These are phyloP conservation scores for Penicillium occitanis DNA, from an alignment of 2,329 filamentous ascomycete species.

Conservation along the genomic window DNA sequence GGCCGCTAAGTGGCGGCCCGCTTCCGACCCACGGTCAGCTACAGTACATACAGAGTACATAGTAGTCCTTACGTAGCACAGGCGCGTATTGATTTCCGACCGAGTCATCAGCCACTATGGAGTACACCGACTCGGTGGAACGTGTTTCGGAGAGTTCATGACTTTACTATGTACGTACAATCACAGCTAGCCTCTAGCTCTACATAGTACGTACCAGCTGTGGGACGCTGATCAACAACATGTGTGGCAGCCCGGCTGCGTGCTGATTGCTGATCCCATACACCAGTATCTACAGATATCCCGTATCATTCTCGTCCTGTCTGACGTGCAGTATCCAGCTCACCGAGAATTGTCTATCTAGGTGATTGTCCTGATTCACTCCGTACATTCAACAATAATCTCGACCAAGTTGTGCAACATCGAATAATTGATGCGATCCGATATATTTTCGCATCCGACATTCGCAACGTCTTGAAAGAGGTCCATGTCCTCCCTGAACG, in stretches of 20 bases:
- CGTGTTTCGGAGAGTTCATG: not conserved
- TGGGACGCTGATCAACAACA: not conserved
- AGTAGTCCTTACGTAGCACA: not conserved
- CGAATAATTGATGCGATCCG: not conserved
- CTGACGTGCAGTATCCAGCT: not conserved
- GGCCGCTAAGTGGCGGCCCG: not conserved
- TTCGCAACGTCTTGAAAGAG: not conserved
- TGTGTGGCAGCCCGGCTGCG: not conserved
- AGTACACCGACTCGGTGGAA: not conserved
- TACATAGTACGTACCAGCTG: not conserved
- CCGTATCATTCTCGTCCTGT: slow-evolving; percentile 5
- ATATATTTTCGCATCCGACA: slow-evolving; percentile 13
- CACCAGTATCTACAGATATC: not conserved
- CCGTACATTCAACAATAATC: not conserved
- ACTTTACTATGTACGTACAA: not conserved
- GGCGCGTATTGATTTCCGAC: not conserved
- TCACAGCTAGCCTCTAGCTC: not conserved
- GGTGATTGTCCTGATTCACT: not conserved
- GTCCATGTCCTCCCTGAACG: slow-evolving; percentile 9
- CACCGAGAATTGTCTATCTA: not conserved
- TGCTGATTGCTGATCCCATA: slow-evolving; percentile 2
- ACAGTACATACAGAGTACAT: too few species aligned
- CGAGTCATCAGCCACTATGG: not conserved
- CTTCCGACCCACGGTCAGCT: not conserved
- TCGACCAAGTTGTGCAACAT: not conserved